phyloP scores from a whole-genome alignment of 257 asterid species.

The Parsonsia alboflavescens region DNA sequence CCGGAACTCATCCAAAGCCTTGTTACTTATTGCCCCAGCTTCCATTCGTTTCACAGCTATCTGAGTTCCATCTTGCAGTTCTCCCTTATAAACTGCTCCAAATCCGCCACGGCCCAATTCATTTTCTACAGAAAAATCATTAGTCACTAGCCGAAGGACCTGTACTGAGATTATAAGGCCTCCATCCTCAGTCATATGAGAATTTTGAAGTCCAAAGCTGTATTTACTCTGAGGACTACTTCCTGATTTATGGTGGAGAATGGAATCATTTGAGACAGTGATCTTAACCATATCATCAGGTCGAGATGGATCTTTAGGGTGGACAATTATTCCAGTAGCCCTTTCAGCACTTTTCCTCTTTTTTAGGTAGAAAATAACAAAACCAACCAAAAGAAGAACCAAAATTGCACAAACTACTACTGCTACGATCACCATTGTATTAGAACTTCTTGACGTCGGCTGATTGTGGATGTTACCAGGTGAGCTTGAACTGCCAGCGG shows the following conservation, averaged over 20 bases:
- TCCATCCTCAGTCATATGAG: slow-evolving; percentile 35
- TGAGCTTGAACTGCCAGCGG: slow-evolving; percentile 11
- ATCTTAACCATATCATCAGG: slow-evolving; percentile 32
- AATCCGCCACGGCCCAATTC: slow-evolving; percentile 85
- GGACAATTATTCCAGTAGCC: slow-evolving; percentile 26
- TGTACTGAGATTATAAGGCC: slow-evolving; percentile 41
- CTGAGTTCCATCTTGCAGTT: slow-evolving; percentile 43
- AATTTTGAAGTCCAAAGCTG: slow-evolving; percentile 25
- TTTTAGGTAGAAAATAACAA: slow-evolving; percentile 29
- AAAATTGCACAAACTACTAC: slow-evolving; percentile 25
- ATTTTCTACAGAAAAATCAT: slow-evolving; percentile 49
- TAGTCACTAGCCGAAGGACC: slow-evolving; percentile 47
- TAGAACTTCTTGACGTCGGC: slow-evolving; percentile 9
- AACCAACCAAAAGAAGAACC: slow-evolving; percentile 21
- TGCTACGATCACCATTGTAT: slow-evolving; percentile 16
- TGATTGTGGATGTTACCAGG: slow-evolving; percentile 14
- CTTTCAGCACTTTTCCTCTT: slow-evolving; percentile 21
- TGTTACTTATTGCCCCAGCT: slow-evolving; percentile 37
- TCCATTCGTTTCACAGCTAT: slow-evolving; percentile 84
- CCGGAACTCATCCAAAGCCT: slow-evolving; percentile 60
- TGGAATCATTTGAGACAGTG: slow-evolving; percentile 27
- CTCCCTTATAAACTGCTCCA: slow-evolving; percentile 72
- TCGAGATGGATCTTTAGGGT: slow-evolving; percentile 40
- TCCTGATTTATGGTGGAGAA: slow-evolving; percentile 20
- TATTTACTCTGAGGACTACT: slow-evolving; percentile 19